A percentile compares a stretch with the other conserved stretches of the same genome.
These are phyloP conservation scores for Geranomyces variabilis DNA, from an alignment of 192 early-diverging fungal species.

Conservation along the genomic window DNA sequence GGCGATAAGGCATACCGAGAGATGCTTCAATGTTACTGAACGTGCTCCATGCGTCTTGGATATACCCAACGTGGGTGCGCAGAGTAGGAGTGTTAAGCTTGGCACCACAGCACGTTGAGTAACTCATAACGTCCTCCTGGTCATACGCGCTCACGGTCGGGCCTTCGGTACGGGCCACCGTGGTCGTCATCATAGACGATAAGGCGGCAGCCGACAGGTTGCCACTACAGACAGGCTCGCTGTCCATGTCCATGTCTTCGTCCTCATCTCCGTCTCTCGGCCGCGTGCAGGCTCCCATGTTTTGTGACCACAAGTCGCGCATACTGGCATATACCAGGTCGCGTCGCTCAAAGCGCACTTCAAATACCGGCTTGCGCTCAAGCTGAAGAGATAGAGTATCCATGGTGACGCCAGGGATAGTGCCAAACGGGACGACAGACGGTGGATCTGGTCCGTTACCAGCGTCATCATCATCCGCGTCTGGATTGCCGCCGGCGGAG, in stretches of 20 bases:
- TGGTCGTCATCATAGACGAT: not conserved
- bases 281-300: not conserved
- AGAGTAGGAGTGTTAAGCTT: not conserved
- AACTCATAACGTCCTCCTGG: constrained; percentile 13
- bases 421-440: not conserved
- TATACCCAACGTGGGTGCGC: not conserved
- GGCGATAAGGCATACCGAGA: not conserved
- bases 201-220: not conserved
- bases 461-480: too few relatives aligned
- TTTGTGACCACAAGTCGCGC: not conserved
- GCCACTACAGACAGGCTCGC: not conserved
- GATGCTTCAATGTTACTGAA: not conserved
- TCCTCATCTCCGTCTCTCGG: not conserved
- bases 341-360: constrained; percentile 12
- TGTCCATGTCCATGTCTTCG: not conserved
- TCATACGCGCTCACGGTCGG: not conserved
- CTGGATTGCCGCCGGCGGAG: not conserved
- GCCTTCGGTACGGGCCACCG: not conserved
- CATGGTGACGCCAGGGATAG: constrained; percentile 17
- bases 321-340: not conserved
- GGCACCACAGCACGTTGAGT: constrained; percentile 11
- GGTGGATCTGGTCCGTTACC: not conserved
- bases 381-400: not conserved
- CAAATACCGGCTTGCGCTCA: constrained; percentile 5
- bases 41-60: not conserved